Conservation (phyloP, 352 stramenopile genomes). For the Pythium coloratum region DNA sequence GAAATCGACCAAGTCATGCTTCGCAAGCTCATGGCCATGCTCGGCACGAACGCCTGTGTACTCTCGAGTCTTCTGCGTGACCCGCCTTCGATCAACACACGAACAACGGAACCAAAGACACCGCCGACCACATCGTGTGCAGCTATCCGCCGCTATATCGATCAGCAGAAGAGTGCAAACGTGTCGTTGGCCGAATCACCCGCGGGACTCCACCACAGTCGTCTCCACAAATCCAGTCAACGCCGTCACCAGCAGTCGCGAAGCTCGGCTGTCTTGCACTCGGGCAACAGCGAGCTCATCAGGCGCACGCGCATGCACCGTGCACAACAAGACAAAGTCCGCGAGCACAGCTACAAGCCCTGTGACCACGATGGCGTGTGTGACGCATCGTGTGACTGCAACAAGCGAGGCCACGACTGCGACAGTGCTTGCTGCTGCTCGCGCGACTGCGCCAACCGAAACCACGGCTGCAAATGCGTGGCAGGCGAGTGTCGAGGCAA, state of each 20-base stretch:
- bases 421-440: conserved; percentile 62
- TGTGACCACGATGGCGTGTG: conserved; percentile 64
- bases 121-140: conserved; percentile 10
- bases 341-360: conserved; percentile 56
- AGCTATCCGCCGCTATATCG: conserved; percentile 17
- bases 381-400: conserved; percentile 51
- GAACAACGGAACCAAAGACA: not conserved
- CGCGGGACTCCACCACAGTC: not conserved
- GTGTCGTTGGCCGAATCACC: not conserved
- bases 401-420: conserved; percentile 52
- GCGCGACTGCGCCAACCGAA: conserved; percentile 61
- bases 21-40: conserved; percentile 41
- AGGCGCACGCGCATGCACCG: conserved; percentile 41
- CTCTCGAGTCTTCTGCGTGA: conserved; percentile 9
- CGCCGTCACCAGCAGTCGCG: conserved; percentile 10
- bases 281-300: conserved; percentile 35
- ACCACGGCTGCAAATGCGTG: conserved; percentile 64
- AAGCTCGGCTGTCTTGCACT: conserved; percentile 16
- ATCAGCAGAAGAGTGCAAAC: conserved; percentile 7
- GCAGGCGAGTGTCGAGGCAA: conserved; percentile 56
- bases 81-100: not conserved
- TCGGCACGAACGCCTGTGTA: conserved; percentile 37
- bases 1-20: conserved; percentile 47
- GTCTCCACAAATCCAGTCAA: conserved; percentile 16
- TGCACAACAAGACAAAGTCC: conserved; percentile 41